Percentiles rank a stretch among this genome's conserved stretches.
These are phyloP conservation scores for Aspergillus bertholletiae DNA, from an alignment of 495 filamentous ascomycete genomes.

Conservation along the genomic window DNA sequence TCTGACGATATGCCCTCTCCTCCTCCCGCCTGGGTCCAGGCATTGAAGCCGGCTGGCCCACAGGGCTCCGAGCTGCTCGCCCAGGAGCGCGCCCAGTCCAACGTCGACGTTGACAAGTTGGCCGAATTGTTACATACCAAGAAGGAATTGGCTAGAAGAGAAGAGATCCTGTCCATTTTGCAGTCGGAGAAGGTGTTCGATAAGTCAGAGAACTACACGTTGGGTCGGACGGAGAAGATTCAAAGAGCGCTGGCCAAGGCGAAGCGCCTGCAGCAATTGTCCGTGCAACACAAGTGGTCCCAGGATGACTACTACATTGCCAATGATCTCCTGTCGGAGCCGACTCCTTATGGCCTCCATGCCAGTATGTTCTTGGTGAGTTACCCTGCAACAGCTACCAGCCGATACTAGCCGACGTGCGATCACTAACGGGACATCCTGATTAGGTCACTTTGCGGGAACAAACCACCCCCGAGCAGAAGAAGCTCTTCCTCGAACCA, in stretches of 20 bases:
- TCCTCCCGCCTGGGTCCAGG: constrained; percentile 61
- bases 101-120: constrained; percentile 54
- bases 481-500: constrained; percentile 60
- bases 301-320: constrained; percentile 57
- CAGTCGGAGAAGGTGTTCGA: constrained; percentile 61
- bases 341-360: constrained; percentile 65
- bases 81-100: constrained; percentile 57
- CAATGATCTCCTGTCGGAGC: constrained; percentile 60
- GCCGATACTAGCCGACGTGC: neutral
- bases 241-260: constrained; percentile 57
- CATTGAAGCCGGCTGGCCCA: constrained; percentile 56
- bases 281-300: constrained; percentile 59
- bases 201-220: constrained; percentile 65
- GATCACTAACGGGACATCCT: neutral
- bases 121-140: constrained; percentile 60
- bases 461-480: constrained; percentile 67
- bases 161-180: constrained; percentile 51
- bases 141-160: constrained; percentile 50
- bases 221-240: constrained; percentile 61
- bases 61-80: constrained; percentile 58
- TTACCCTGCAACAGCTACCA: neutral
- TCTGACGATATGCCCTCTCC: constrained; percentile 31
- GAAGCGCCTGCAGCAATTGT: constrained; percentile 63
- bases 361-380: constrained; percentile 62
- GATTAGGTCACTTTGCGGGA: constrained; percentile 59